Conservation (phyloP, 23 red algal species). For the Gracilaria gracilis region DNA sequence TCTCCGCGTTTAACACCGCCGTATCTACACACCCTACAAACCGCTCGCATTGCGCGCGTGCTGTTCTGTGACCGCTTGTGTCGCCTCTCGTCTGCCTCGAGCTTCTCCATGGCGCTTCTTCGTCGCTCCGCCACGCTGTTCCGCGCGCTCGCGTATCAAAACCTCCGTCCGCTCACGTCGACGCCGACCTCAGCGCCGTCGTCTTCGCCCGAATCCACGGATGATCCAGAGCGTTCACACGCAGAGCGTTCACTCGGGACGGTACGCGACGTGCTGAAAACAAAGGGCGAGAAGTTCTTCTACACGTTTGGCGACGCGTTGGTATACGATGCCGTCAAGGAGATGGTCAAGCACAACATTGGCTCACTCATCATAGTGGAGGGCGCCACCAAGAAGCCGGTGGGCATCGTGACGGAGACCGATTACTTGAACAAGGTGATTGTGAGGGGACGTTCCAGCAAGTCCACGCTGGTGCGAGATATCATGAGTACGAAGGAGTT, state of each 20-base stretch:
- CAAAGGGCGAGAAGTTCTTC: conserved; percentile 83
- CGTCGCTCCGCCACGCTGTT: conserved; percentile 31
- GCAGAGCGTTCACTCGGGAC: conserved; percentile 37
- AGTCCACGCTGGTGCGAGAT: conserved; percentile 79
- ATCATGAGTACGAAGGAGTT: conserved; percentile 95
- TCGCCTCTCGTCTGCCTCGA: no score
- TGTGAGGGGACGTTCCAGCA: conserved; percentile 65
- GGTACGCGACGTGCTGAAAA: conserved; percentile 76
- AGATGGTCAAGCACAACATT: conserved; percentile 98
- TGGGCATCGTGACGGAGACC: conserved; percentile 93
- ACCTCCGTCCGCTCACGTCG: conserved; percentile 9
- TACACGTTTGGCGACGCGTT: conserved; percentile 75
- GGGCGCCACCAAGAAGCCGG: conserved; percentile 65
- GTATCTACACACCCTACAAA: no score
- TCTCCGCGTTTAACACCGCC: no score
- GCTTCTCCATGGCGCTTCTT: conserved; percentile 2
- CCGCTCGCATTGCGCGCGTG: no score
- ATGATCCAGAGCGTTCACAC: background rate
- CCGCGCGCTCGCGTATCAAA: background rate
- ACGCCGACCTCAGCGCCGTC: background rate
- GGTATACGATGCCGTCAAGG: conserved; percentile 82
- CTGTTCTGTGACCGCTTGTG: no score
- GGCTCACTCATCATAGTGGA: conserved; percentile 90
- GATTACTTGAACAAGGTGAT: conserved; percentile 93
- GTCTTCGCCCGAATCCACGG: no score